Evolutionary conservation across 2,329 filamentous ascomycete genomes (phyloP).

Genomic region (Epichloe festucae): DNA sequence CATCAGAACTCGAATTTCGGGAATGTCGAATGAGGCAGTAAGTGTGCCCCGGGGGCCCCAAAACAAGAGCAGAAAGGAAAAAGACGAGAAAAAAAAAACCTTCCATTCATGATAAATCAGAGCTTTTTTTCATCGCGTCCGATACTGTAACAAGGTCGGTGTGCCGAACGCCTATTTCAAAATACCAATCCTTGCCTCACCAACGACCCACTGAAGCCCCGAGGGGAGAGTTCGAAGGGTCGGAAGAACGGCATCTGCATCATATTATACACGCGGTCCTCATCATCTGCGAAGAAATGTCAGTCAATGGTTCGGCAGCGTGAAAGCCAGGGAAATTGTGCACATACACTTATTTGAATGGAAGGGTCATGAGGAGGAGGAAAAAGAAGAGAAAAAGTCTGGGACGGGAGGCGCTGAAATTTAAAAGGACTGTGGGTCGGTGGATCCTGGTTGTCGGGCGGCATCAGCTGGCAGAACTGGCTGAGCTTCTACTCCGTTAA

Average conservation of each 20-base stretch:
- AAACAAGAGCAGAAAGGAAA: neutral
- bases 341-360: slow-evolving; percentile 94
- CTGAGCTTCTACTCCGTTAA: no score
- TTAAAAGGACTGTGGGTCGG: slow-evolving; percentile 18
- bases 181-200: slow-evolving; percentile 49
- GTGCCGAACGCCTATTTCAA: slow-evolving; percentile 99
- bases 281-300: slow-evolving; percentile 65
- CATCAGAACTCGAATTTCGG: no score
- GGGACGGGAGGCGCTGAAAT: slow-evolving; percentile 19
- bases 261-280: slow-evolving; percentile 97
- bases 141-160: slow-evolving; percentile 91
- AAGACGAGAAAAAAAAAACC: slow-evolving; percentile 7
- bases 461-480: slow-evolving; percentile 4
- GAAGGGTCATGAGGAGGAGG: slow-evolving; percentile 75
- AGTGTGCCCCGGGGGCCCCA: neutral
- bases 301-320: slow-evolving; percentile 19
- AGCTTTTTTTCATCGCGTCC: slow-evolving; percentile 96
- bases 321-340: slow-evolving; percentile 7
- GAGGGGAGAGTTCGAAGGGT: slow-evolving; percentile 69
- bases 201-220: slow-evolving; percentile 80
- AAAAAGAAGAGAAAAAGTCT: slow-evolving; percentile 38
- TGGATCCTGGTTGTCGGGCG: slow-evolving; percentile 1
- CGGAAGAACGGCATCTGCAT: slow-evolving; percentile 54
- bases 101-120: slow-evolving; percentile 53
- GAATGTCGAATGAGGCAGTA: no score